Percentiles rank a stretch among this genome's conserved stretches.
phyloP scores from a whole-genome alignment of 2,329 filamentous ascomycete genomes.

The Diaporthe citriasiana region DNA sequence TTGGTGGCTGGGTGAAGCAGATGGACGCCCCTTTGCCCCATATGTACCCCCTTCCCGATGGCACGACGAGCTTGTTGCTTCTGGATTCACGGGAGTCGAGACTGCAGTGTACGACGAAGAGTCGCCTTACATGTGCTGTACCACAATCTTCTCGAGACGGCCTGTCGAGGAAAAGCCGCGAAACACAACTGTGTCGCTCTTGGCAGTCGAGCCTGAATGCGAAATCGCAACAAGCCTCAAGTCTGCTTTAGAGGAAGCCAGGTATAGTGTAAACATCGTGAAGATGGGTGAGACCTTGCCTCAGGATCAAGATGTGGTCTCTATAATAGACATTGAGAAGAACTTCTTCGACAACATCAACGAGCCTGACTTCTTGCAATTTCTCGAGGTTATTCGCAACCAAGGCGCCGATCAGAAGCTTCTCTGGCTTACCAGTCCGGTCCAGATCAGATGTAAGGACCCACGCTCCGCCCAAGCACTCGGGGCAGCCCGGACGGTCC shows the following conservation, averaged over 20 bases:
- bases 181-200: background rate
- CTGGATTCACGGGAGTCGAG: background rate
- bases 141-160: background rate
- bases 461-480: slow-evolving; percentile 6
- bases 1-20: slow-evolving; percentile 31
- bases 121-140: background rate
- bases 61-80: background rate
- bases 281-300: background rate
- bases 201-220: background rate
- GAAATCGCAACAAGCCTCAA: slow-evolving; percentile 1
- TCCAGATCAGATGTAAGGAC: slow-evolving; percentile 9
- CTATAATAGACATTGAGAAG: background rate
- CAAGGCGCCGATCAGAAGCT: background rate
- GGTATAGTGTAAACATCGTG: background rate
- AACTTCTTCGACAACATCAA: background rate
- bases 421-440: slow-evolving; percentile 20
- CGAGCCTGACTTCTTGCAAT: background rate
- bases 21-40: background rate
- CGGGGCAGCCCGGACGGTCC: background rate
- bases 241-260: background rate
- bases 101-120: background rate
- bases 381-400: background rate
- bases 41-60: background rate
- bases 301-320: background rate
- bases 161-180: background rate